phyloP scores from a whole-genome alignment of 1,284 basidiomycete species.

The Tetrapyrgos nigripes region DNA sequence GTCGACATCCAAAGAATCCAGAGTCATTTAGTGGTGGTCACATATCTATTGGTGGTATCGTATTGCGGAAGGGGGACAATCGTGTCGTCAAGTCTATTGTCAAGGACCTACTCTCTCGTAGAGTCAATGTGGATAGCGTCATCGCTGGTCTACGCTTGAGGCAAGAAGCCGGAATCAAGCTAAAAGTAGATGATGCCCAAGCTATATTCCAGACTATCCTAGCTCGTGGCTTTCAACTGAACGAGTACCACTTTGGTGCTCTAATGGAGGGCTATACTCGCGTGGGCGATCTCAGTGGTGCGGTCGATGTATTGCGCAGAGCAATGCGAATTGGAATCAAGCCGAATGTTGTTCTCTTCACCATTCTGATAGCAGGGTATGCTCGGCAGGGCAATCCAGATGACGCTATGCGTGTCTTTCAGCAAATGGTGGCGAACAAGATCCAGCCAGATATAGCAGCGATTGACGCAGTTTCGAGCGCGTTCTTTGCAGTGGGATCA shows the following conservation, averaged over 20 bases:
- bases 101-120: constrained; percentile 50
- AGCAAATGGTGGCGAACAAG: constrained; percentile 64
- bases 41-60: constrained; percentile 58
- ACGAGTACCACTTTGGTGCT: constrained; percentile 69
- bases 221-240: constrained; percentile 68
- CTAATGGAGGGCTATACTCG: constrained; percentile 71
- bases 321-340: constrained; percentile 55
- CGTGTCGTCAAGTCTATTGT: constrained; percentile 51
- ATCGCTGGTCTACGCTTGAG: constrained; percentile 66
- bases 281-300: constrained; percentile 58
- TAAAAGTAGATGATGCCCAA: constrained; percentile 56
- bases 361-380: constrained; percentile 72
- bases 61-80: constrained; percentile 34
- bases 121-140: constrained; percentile 58
- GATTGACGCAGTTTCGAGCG: constrained; percentile 72
- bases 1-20: constrained; percentile 16
- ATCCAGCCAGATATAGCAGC: constrained; percentile 70
- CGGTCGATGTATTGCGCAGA: constrained; percentile 56
- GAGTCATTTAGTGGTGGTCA: constrained; percentile 33
- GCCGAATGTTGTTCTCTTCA: constrained; percentile 71
- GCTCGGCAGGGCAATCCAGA: constrained; percentile 62
- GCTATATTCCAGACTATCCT: constrained; percentile 62
- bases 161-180: constrained; percentile 59
- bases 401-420: constrained; percentile 60
- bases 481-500: constrained; percentile 63